Percentiles rank a stretch among this genome's conserved stretches.
Evolutionary conservation across 78 protist genomes (phyloP).

Genomic region (Guillardia theta): DNA sequence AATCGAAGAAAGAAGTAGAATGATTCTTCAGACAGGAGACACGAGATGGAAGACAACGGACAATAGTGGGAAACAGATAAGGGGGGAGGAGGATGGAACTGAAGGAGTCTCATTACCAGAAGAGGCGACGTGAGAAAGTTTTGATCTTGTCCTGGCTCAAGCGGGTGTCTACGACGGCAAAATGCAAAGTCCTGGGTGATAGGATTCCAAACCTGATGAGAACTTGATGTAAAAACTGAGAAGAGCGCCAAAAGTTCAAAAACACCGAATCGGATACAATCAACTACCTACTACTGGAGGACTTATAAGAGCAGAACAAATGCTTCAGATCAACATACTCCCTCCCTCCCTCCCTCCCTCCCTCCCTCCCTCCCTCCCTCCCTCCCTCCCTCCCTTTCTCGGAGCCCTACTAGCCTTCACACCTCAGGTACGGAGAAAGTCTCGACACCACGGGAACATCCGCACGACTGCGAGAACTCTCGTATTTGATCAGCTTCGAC

Average conservation of each 20-base stretch:
- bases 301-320: not conserved
- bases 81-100: not conserved
- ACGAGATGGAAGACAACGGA: no score
- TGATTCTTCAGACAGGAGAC: no score
- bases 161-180: not conserved
- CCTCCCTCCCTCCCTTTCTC: not conserved
- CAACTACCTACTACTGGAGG: not conserved
- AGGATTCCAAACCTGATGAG: not conserved
- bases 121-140: not conserved
- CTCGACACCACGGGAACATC: no score
- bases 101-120: not conserved
- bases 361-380: not conserved
- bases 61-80: no score
- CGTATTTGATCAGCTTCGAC: no score
- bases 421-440: no score
- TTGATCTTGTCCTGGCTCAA: not conserved
- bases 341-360: not conserved
- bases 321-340: not conserved
- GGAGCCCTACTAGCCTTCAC: no score
- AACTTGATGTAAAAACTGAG: not conserved
- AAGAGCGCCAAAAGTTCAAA: not conserved
- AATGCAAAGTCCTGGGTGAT: not conserved
- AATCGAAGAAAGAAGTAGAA: no score
- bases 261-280: not conserved
- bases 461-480: no score